phyloP scores from a whole-genome alignment of 139 green algal genomes.

The Volvox reticuliferus region DNA sequence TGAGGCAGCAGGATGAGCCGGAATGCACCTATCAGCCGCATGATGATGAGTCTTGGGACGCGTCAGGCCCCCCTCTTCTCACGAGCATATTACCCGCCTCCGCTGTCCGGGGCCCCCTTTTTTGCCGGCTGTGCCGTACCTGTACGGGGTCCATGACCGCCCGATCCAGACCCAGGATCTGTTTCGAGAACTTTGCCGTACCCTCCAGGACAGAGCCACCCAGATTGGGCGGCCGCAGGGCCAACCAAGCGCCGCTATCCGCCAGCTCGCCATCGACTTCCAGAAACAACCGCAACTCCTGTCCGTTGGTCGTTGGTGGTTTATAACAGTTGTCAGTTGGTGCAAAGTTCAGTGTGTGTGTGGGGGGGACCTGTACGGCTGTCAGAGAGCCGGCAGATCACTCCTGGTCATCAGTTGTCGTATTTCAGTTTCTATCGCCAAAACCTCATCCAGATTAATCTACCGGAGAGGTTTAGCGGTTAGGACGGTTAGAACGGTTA shows the following conservation, averaged over 20 bases:
- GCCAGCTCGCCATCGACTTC: slow-evolving; percentile 78
- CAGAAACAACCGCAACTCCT: slow-evolving; percentile 92
- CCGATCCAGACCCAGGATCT: slow-evolving; percentile 77
- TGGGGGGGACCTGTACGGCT: not conserved
- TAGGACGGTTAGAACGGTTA: too few species aligned
- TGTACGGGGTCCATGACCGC: slow-evolving; percentile 75
- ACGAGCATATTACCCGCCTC: too few species aligned
- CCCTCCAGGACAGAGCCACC: slow-evolving; percentile 77
- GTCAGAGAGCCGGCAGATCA: not conserved
- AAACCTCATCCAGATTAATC: too few species aligned
- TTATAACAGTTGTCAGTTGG: not conserved
- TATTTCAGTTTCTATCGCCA: too few species aligned
- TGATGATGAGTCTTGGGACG: too few species aligned
- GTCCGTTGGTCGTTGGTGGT: not conserved
- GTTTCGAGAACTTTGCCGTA: slow-evolving; percentile 75
- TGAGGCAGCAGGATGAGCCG: too few species aligned
- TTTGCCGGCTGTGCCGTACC: not conserved
- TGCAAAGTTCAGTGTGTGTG: not conserved
- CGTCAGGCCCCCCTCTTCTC: too few species aligned
- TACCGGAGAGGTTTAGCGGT: too few species aligned
- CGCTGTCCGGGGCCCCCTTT: too few species aligned
- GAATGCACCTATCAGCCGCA: too few species aligned
- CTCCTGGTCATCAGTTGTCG: too few species aligned
- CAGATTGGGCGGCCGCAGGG: slow-evolving; percentile 67
- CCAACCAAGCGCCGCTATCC: slow-evolving; percentile 67